Evolutionary conservation across 2,329 filamentous ascomycete species (phyloP).

Genomic region (Cryphonectria japonica): DNA sequence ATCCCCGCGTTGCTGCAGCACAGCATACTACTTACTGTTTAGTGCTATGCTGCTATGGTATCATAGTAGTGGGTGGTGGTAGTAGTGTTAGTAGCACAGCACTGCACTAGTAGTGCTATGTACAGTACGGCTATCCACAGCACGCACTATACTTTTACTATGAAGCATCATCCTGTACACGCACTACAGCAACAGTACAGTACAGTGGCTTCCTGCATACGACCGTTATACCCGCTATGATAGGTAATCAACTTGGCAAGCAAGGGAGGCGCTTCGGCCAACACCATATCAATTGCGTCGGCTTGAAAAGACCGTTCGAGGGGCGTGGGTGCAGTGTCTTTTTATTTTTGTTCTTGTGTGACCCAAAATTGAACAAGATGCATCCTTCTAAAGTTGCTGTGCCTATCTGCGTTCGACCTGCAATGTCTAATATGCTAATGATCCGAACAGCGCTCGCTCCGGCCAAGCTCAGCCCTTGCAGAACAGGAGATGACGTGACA

Average conservation of each 20-base stretch:
- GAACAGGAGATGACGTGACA: not conserved
- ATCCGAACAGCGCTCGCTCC: constrained; percentile 8
- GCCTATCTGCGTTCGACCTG: constrained; percentile 1
- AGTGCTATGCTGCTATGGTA: not conserved
- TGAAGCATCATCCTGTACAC: not conserved
- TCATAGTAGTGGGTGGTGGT: not conserved
- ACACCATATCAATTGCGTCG: not conserved
- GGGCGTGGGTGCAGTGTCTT: not conserved
- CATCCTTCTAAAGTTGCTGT: not conserved
- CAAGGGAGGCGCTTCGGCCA: not conserved
- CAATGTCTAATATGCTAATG: constrained; percentile 14
- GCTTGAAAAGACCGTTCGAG: not conserved
- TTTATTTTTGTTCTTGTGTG: not conserved
- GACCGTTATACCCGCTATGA: not conserved
- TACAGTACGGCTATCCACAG: not conserved
- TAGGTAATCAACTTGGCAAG: not conserved
- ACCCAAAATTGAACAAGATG: not conserved
- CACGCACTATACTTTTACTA: no score
- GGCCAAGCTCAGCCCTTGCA: not conserved
- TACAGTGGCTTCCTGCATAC: not conserved
- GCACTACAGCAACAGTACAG: no score
- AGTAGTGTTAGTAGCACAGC: not conserved
- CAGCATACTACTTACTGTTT: not conserved
- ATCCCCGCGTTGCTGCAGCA: not conserved
- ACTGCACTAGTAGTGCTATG: not conserved